These are phyloP conservation scores for Fagopyrum esculentum DNA, from an alignment of 148 eudicot genomes.

Conservation along the genomic window DNA sequence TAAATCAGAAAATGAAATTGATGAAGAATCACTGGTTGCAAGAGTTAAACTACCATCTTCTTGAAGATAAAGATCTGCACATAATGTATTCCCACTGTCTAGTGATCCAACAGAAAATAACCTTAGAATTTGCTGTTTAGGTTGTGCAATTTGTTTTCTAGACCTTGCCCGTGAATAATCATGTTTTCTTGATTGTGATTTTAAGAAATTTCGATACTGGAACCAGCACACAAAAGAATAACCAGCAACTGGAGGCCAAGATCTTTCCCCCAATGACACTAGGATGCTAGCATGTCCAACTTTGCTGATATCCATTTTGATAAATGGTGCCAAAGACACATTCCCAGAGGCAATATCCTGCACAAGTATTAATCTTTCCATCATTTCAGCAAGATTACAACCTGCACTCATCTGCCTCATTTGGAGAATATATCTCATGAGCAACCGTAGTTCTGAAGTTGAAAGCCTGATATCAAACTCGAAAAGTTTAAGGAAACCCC, in stretches of 20 bases:
- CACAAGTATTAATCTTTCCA: slow-evolving; percentile 69
- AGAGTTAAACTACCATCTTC: slow-evolving; percentile 89
- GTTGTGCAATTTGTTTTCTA: slow-evolving; percentile 43
- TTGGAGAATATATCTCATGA: slow-evolving; percentile 77
- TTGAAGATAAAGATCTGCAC: slow-evolving; percentile 82
- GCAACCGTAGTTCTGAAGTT: slow-evolving; percentile 64
- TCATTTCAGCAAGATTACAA: slow-evolving; percentile 67
- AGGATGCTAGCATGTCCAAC: slow-evolving; percentile 89
- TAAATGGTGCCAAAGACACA: slow-evolving; percentile 84
- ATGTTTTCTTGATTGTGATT: slow-evolving; percentile 24
- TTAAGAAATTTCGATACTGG: slow-evolving; percentile 69
- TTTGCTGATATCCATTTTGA: slow-evolving; percentile 94
- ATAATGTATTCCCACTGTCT: slow-evolving; percentile 48
- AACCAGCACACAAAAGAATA: slow-evolving; percentile 99
- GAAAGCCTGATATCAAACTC: slow-evolving; percentile 52
- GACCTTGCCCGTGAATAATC: slow-evolving; percentile 47
- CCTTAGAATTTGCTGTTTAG: slow-evolving; percentile 45
- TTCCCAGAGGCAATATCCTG: slow-evolving; percentile 70
- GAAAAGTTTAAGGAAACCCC: neutral
- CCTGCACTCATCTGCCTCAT: slow-evolving; percentile 63
- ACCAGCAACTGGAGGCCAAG: slow-evolving; percentile 99
- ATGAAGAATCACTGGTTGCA: slow-evolving; percentile 82
- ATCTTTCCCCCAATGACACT: slow-evolving; percentile 89
- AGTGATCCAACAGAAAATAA: slow-evolving; percentile 85
- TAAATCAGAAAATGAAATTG: slow-evolving; percentile 72